These are phyloP conservation scores for Fraxinus velutina DNA, from an alignment of 305 asterid species.

Conservation along the genomic window DNA sequence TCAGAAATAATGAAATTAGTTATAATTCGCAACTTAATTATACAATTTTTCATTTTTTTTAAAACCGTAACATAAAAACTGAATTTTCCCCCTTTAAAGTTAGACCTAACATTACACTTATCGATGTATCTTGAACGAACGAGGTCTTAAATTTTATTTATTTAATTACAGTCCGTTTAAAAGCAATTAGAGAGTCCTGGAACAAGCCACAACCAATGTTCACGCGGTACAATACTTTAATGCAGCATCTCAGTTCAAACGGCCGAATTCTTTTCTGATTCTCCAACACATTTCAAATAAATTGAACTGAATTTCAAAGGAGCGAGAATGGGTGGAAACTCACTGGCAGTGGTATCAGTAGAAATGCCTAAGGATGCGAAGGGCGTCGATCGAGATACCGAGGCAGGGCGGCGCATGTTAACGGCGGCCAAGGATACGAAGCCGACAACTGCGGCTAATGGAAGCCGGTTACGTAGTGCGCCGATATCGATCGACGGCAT, in stretches of 20 bases:
- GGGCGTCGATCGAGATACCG: slow-evolving; percentile 36
- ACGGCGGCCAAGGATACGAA: slow-evolving; percentile 58
- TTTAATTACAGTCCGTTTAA: neutral
- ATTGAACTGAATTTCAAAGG: neutral
- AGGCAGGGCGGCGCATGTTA: slow-evolving; percentile 34
- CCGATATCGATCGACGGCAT: slow-evolving; percentile 56
- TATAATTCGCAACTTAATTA: neutral
- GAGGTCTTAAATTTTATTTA: neutral
- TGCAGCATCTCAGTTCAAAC: neutral
- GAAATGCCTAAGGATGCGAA: slow-evolving; percentile 52
- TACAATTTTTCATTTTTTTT: neutral
- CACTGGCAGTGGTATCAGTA: slow-evolving; percentile 38
- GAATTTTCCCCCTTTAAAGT: neutral
- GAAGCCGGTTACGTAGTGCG: slow-evolving; percentile 45
- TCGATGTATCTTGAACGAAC: neutral
- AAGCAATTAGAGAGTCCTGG: neutral
- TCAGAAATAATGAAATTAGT: neutral
- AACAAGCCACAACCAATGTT: neutral
- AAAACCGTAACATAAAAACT: neutral
- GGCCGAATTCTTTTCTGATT: neutral
- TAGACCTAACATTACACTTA: neutral
- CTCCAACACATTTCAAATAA: neutral
- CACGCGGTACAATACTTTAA: neutral
- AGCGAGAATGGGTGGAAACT: neutral
- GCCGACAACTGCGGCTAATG: slow-evolving; percentile 51